Base-by-base conservation (phyloP, 139 green algal species). In the Desmodesmus armatus region DNA sequence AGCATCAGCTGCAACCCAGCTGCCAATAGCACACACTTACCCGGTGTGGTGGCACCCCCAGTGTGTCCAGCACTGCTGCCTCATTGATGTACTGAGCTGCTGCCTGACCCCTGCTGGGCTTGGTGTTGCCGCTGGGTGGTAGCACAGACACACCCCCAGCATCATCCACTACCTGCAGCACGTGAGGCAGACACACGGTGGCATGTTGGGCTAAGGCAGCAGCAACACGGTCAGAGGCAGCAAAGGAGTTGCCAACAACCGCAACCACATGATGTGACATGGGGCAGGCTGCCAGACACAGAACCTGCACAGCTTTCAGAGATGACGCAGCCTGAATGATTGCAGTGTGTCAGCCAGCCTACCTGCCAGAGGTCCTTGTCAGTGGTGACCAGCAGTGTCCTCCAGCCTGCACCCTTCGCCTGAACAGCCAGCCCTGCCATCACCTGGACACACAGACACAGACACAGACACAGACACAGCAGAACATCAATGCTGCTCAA, bases 301-400 rank as follows among this genome's bases (percentile, higher is more conserved):
- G 33, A 11, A 72, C 33, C 65, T 27, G 40, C 69, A 51, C 60
- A 9, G 60, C 25, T n/a, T n/a, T n/a, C n/a, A n/a, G n/a, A n/a
- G n/a, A n/a, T n/a, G 17, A 62, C 51, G 51, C 51, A 62, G 15
- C 15, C 51, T 62, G 51, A 13, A 17, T 17, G 51, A 55, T 55
- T 7, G 47, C 47, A 55, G 47, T 55, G 47, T 55, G 47, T 55
- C 13, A 13, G 4, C 3, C 37, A 39, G n/a, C 76, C 3, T 39
- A 84, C 62, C 78, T 84, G 78, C 37, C 29, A 84, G n/a, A 84
- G 62, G 78, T 84, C 78, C 43, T 51, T 55, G 41, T 84, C 78
- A 47, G 37, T 77, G 62, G 62, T 84, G 78, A 53, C 33, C 33
- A 95, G 82, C 17, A 86, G 83, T 27, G 94, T 69, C 0, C 66